These are phyloP conservation scores for Leptographium flavum DNA, from an alignment of 2,329 filamentous ascomycete genomes.

Conservation along the genomic window DNA sequence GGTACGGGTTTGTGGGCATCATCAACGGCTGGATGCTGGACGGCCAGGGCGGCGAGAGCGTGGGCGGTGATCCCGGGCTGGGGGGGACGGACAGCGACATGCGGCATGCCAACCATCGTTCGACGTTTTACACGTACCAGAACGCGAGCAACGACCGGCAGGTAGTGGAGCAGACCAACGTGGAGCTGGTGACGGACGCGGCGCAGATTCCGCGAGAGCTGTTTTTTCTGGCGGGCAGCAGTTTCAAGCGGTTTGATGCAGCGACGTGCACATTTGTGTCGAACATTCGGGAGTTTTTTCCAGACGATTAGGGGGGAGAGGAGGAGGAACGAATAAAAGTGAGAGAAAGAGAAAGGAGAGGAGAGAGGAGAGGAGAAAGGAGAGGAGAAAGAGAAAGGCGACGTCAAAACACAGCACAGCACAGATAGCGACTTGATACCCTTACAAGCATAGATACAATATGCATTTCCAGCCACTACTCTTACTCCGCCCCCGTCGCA, in stretches of 20 bases:
- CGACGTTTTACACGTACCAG: constrained; percentile 71
- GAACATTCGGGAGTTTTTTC: constrained; percentile 68
- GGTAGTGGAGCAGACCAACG: constrained; percentile 65
- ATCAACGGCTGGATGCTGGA: constrained; percentile 72
- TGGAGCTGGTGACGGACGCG: constrained; percentile 42
- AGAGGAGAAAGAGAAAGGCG: no score
- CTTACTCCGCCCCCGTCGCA: constrained; percentile 5
- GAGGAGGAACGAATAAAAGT: background rate
- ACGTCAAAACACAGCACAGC: no score
- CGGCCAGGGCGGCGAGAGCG: no score
- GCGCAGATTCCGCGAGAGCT: constrained; percentile 39
- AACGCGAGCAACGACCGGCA: constrained; percentile 37
- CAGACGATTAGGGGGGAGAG: constrained; percentile 49
- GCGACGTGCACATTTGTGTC: constrained; percentile 59
- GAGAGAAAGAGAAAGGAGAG: background rate
- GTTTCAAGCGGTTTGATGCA: constrained; percentile 76
- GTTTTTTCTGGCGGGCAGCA: constrained; percentile 60
- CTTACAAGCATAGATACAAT: no score
- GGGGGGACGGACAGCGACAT: no score
- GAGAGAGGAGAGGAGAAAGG: background rate
- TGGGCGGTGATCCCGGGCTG: no score
- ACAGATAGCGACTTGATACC: no score
- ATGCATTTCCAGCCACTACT: background rate
- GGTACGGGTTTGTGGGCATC: constrained; percentile 66
- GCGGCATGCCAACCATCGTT: background rate